Evolutionary conservation across 371 early-diverging fungal species (phyloP).

Genomic region (Lichtheimia ramosa): DNA sequence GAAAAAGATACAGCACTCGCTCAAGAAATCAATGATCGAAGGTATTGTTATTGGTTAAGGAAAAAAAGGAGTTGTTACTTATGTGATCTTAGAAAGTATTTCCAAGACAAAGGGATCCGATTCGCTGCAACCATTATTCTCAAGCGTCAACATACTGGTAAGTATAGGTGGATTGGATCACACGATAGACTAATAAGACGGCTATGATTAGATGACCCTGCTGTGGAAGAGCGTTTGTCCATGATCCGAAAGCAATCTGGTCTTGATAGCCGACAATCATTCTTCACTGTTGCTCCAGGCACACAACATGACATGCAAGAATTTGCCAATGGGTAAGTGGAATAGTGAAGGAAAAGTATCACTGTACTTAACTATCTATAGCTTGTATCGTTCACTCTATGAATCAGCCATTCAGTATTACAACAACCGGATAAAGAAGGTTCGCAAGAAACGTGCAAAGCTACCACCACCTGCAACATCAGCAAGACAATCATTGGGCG

Average conservation of each 20-base stretch:
- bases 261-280: constrained; percentile 61
- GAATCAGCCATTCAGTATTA: constrained; percentile 74
- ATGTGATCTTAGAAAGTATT: constrained; percentile 53
- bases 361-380: neutral
- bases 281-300: constrained; percentile 62
- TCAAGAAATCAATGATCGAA: constrained; percentile 66
- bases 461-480: constrained; percentile 53
- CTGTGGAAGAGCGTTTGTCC: constrained; percentile 65
- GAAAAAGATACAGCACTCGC: constrained; percentile 63
- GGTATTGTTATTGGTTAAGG: constrained; percentile 29
- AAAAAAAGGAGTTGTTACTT: neutral
- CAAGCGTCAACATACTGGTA: constrained; percentile 56
- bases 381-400: constrained; percentile 67
- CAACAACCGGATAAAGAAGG: constrained; percentile 69
- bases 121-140: constrained; percentile 73
- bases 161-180: neutral
- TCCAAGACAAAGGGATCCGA: constrained; percentile 69
- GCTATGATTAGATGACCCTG: constrained; percentile 50
- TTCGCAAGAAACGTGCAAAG: constrained; percentile 70
- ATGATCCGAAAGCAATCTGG: constrained; percentile 66
- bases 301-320: constrained; percentile 55
- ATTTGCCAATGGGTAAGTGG: constrained; percentile 65
- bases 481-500: constrained; percentile 20
- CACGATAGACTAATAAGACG: neutral
- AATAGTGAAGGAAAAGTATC: neutral